Base-by-base conservation (phyloP, 1,284 basidiomycete species). In the Sporisorium sorghi region DNA sequence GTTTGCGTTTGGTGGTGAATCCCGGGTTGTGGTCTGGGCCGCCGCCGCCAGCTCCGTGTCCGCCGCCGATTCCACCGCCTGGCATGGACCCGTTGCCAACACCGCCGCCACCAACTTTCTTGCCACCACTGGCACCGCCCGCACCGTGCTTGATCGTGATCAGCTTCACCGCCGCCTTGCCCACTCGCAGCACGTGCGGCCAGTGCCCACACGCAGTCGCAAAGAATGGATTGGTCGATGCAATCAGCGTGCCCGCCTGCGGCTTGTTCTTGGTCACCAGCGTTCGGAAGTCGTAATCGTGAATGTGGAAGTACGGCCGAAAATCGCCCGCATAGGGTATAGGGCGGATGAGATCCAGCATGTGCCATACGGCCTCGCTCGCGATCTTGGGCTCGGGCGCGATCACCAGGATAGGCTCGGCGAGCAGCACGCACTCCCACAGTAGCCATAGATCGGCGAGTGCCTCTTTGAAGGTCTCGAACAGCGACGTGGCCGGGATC, bases 161-260 rank as follows among this genome's bases (percentile, higher is more conserved):
- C 28, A 74, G 19, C 71, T 77, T 76, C 2, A 73, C 71, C 40
- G 73, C 73, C 33, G 73, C 63, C 30, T 67, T 86, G 64, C 90
- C 91, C 28, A 94, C 86, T 0, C 85, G 78, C 43, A 89, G 83
- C 58, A 93, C 87, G 85, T 99, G 93, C 2, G 94, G 93, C 94
- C 95, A 98, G 85, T 97, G 93, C 7, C 89, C 87, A 75, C 93
- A 96, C 1, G 91, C 90, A 68, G 91, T 91, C 68, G 92, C 90
- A 75, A 98, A 93, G 81, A 96, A 92, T 0, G 96, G 96, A 80
- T 98, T 99, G 9, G 96, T 98, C 1, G 95, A 93, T 10, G 96
- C 94, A 0, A 98, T 86, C 1, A 98, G 83, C 0, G 93, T 86
- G 0, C 95, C 96, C 0, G 91, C 86, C 78, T 91, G 91, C 0